Base-by-base conservation (phyloP, 2,329 filamentous ascomycete species). In the Colletotrichum neosansevieriae region DNA sequence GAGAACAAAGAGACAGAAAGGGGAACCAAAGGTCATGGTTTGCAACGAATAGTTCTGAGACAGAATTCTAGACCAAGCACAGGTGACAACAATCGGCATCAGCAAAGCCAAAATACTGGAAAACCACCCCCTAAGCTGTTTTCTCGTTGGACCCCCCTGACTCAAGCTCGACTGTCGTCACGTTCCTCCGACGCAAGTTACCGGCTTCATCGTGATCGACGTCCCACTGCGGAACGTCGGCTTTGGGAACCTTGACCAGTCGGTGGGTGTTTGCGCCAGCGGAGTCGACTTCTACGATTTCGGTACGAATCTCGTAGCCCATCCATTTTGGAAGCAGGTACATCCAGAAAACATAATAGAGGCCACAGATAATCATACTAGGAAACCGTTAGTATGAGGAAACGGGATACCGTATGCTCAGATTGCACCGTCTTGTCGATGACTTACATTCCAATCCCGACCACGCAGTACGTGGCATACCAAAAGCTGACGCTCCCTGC, bases 401-500 rank as follows among this genome's bases (percentile, higher is more conserved):
- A 17, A 3, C 36, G 50, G 17, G 0, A 6, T 15, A 7, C 9
- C 13, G 29, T 1, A 15, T 21, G 29, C 29, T 29, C 7, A 38
- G 10, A 11, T 15, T 24, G 2, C n/a, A 17, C 17, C 7, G 13
- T 17, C 32, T 7, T 5, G 36, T 3, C n/a, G 17, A 6, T 29
- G 13, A 86, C 87, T 82, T 80, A 89, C 86, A 92, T 84, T 21
- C 76, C 89, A 65, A 93, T 84, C 0, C 91, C 90, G 0, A 88
- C 85, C 0, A 89, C 86, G 19, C 86, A 85, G 72, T 93, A 92
- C 0, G 90, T 92, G 1, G 84, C 90, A 71, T 93, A 94, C 87
- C 88, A 93, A 77, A 94, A 93, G 60, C 86, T 90, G 1, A 92
- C 90, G 63, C 90, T 87, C 0, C 90, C 91, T 0, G 85, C 87